phyloP scores from a whole-genome alignment of 768 basidiomycete species.

The Suillus subalutaceus region DNA sequence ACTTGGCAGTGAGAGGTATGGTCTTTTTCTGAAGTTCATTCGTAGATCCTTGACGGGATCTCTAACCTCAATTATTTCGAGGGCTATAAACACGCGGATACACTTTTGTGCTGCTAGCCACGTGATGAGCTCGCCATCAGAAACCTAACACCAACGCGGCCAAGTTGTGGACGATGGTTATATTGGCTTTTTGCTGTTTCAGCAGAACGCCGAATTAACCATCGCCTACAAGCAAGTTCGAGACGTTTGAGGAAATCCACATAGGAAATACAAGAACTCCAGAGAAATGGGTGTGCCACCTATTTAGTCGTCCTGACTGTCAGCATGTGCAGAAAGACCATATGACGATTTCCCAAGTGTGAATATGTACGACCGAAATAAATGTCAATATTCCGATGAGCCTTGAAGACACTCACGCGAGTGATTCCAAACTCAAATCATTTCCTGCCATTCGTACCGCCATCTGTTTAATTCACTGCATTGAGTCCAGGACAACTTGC shows the following conservation, averaged over 20 bases:
- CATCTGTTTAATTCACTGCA: background rate
- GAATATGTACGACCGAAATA: slow-evolving; percentile 48
- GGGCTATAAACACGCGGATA: background rate
- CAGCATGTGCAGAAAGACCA: background rate
- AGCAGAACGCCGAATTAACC: background rate
- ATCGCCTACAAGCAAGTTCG: background rate
- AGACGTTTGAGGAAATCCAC: background rate
- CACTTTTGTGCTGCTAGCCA: background rate
- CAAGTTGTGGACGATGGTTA: background rate
- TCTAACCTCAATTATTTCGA: background rate
- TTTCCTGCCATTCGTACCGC: slow-evolving; percentile 9
- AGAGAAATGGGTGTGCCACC: background rate
- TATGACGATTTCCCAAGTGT: background rate
- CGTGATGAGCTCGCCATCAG: background rate
- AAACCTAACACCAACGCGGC: background rate
- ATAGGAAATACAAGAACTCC: background rate
- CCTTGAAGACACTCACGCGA: background rate
- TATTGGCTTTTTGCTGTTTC: background rate
- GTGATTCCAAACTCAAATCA: background rate
- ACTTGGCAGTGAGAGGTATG: background rate
- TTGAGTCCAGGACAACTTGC: background rate
- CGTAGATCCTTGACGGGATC: background rate
- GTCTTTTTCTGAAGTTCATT: background rate
- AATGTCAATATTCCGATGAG: slow-evolving; percentile 34
- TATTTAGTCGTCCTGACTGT: background rate